phyloP scores from a whole-genome alignment of 2,329 filamentous ascomycete species.

The Moelleriella libera region DNA sequence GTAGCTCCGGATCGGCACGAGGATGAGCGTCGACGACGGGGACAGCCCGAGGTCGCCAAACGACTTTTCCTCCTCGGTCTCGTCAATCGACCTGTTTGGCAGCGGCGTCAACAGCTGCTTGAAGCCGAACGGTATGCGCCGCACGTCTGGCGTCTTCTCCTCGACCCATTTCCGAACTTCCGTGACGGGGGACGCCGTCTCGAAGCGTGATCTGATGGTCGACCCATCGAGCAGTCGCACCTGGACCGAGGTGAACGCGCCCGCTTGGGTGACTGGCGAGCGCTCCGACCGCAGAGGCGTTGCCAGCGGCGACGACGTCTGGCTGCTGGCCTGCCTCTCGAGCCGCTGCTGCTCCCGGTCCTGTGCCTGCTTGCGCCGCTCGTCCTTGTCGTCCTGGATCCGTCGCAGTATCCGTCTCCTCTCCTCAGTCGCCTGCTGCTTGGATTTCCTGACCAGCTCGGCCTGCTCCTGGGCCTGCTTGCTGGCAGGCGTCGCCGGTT shows the following conservation, averaged over 20 bases:
- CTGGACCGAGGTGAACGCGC: slow-evolving; percentile 43
- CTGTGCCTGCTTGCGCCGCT: slow-evolving; percentile 43
- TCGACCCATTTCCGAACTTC: slow-evolving; percentile 73
- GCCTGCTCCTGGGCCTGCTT: slow-evolving; percentile 28
- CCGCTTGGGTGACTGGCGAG: slow-evolving; percentile 12
- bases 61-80: slow-evolving; percentile 56
- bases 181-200: slow-evolving; percentile 45
- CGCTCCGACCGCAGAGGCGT: slow-evolving; percentile 17
- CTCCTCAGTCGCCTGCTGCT: slow-evolving; percentile 53
- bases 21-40: slow-evolving; percentile 70
- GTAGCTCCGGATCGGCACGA: slow-evolving; percentile 51
- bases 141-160: slow-evolving; percentile 36
- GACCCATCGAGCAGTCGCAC: slow-evolving; percentile 75
- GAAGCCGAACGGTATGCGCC: slow-evolving; percentile 58
- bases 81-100: slow-evolving; percentile 61
- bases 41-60: slow-evolving; percentile 58
- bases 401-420: slow-evolving; percentile 56
- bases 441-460: slow-evolving; percentile 45
- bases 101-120: slow-evolving; percentile 69
- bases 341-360: slow-evolving; percentile 30
- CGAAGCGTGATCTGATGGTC: slow-evolving; percentile 60
- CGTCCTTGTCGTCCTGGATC: slow-evolving; percentile 64
- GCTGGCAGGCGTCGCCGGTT: slow-evolving; percentile 22
- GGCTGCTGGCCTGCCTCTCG: slow-evolving; percentile 14
- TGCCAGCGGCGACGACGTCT: slow-evolving; percentile 14